Evolutionary conservation across 148 eudicot species (phyloP).

Genomic region (Diospyros lotus): DNA sequence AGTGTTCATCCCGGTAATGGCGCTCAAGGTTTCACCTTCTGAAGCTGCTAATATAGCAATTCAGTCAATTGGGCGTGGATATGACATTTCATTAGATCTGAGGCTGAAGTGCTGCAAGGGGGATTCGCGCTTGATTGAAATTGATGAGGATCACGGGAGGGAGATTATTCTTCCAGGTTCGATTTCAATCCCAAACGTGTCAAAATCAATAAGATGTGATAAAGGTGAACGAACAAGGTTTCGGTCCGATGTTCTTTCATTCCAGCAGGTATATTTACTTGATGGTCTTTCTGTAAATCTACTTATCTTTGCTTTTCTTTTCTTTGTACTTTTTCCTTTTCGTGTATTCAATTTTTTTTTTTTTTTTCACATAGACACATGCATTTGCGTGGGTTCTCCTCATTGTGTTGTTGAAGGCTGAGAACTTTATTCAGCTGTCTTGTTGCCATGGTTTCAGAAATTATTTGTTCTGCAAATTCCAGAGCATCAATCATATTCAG

Average conservation of each 20-base stretch:
- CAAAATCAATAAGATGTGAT: slow-evolving; percentile 78
- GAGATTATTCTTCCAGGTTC: slow-evolving; percentile 83
- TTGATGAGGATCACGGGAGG: slow-evolving; percentile 63
- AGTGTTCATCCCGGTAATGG: slow-evolving; percentile 40
- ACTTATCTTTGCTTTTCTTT: not conserved
- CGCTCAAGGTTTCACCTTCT: slow-evolving; percentile 63
- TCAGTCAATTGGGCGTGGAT: slow-evolving; percentile 80
- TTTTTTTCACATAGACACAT: not conserved
- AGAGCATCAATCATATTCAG: not conserved
- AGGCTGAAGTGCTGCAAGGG: slow-evolving; percentile 89
- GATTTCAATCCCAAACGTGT: slow-evolving; percentile 52
- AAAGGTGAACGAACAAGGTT: slow-evolving; percentile 94
- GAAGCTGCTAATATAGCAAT: slow-evolving; percentile 85
- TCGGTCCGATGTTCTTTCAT: slow-evolving; percentile 83
- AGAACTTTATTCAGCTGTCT: not conserved
- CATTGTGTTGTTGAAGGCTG: not conserved
- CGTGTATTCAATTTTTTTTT: not conserved
- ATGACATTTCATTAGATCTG: slow-evolving; percentile 72
- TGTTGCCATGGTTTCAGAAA: not conserved
- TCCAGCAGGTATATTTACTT: slow-evolving; percentile 67
- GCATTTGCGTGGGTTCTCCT: not conserved
- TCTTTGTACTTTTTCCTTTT: not conserved
- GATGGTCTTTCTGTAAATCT: not conserved
- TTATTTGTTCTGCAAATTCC: not conserved
- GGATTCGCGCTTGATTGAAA: slow-evolving; percentile 63